Percentiles rank a stretch among this genome's conserved stretches.
phyloP scores from a whole-genome alignment of 2,329 filamentous ascomycete species.

The Alternaria burnsii region DNA sequence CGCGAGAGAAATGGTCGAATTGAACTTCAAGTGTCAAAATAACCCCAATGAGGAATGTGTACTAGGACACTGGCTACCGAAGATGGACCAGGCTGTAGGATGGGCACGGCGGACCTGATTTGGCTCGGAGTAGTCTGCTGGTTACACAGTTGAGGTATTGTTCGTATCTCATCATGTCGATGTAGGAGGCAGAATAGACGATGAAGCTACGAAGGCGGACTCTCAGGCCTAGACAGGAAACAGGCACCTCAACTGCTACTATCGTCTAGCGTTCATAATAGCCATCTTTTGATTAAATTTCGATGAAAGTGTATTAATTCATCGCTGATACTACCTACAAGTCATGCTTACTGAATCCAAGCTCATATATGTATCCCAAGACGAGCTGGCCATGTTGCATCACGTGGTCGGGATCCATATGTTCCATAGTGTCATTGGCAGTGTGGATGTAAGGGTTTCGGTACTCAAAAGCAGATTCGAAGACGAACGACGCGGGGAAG shows the following conservation, averaged over 20 bases:
- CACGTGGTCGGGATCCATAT: constrained; percentile 84
- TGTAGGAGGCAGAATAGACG: background rate
- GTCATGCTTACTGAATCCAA: constrained; percentile 66
- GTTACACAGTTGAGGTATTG: background rate
- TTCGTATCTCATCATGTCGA: background rate
- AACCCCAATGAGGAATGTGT: background rate
- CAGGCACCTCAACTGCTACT: background rate
- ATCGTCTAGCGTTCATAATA: background rate
- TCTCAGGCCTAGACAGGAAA: background rate
- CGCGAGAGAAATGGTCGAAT: background rate
- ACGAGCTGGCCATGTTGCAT: constrained; percentile 86
- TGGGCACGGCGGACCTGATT: background rate
- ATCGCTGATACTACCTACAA: background rate
- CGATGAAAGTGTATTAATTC: background rate
- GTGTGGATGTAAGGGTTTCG: constrained; percentile 71
- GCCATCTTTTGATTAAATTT: background rate
- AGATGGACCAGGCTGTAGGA: background rate
- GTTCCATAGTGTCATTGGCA: constrained; percentile 72
- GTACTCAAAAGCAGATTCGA: constrained; percentile 71
- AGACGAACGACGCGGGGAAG: constrained; percentile 77
- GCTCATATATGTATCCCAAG: constrained; percentile 80
- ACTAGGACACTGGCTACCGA: background rate
- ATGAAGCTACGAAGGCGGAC: background rate
- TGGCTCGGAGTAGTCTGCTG: background rate
- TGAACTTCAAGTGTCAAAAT: background rate